Evolutionary conservation across 805 yeast genomes (phyloP).

Genomic region (Candida railenensis): DNA sequence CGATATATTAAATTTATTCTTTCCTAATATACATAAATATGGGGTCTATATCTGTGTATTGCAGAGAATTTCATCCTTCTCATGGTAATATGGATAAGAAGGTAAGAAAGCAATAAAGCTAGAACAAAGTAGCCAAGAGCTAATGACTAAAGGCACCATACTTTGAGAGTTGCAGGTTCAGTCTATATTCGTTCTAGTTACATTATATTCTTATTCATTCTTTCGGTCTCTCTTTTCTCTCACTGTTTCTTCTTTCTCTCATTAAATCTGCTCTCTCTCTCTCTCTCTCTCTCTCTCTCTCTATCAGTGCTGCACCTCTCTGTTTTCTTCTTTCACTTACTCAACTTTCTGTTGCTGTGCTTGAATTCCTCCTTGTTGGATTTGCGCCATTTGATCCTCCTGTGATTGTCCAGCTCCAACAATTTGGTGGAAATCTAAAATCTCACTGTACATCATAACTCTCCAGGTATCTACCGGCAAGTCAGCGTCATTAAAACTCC

Average conservation of each 20-base stretch:
- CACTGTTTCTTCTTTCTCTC: background rate
- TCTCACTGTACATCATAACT: constrained; percentile 98
- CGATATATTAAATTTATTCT: background rate
- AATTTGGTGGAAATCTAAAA: constrained; percentile 91
- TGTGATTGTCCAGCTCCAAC: constrained; percentile 42
- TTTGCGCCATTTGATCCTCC: constrained; percentile 21
- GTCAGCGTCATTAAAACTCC: constrained; percentile 98
- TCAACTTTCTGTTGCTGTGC: constrained; percentile 19
- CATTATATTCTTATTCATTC: too few relatives aligned
- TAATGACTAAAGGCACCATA: too few relatives aligned
- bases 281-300: background rate
- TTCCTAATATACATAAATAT: background rate
- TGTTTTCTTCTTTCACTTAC: constrained; percentile 5
- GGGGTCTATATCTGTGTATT: background rate
- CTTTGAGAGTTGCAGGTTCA: too few relatives aligned
- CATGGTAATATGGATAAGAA: too few relatives aligned
- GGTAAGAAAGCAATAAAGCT: background rate
- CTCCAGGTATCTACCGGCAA: constrained; percentile 98
- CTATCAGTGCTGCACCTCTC: background rate
- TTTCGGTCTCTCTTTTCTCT: too few relatives aligned
- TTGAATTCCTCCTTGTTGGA: constrained; percentile 27
- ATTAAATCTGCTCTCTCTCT: background rate
- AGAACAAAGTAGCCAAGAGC: background rate
- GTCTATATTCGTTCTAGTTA: too few relatives aligned
- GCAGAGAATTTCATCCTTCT: background rate